Percentiles rank a stretch among this genome's conserved stretches.
phyloP scores from a whole-genome alignment of 805 yeast genomes.

The Limtongozyma cylindracea region DNA sequence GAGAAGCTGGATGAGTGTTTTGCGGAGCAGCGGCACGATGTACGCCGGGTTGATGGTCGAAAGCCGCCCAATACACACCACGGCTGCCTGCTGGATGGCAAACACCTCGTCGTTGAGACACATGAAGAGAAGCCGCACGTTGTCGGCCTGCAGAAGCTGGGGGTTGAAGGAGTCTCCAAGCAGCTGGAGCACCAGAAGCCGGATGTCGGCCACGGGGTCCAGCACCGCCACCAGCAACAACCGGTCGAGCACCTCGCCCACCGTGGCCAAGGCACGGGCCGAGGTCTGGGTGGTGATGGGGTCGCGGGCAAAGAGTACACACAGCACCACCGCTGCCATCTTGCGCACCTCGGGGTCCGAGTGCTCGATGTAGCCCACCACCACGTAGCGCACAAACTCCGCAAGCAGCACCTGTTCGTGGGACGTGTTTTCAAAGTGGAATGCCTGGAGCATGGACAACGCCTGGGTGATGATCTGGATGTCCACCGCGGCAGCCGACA shows the following conservation, averaged over 20 bases:
- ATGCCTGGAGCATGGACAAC: constrained; percentile 45
- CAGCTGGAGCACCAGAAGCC: constrained; percentile 54
- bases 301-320: constrained; percentile 50
- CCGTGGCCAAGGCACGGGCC: constrained; percentile 56
- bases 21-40: constrained; percentile 79
- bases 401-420: constrained; percentile 60
- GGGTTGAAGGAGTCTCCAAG: constrained; percentile 61
- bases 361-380: constrained; percentile 65
- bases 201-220: constrained; percentile 68
- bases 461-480: constrained; percentile 44
- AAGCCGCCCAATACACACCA: constrained; percentile 60
- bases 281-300: constrained; percentile 72
- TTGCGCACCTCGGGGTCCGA: constrained; percentile 57
- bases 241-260: constrained; percentile 63
- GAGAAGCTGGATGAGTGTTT: constrained; percentile 60
- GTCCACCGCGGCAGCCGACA: no score
- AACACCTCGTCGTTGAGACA: constrained; percentile 83
- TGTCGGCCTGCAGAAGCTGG: constrained; percentile 83
- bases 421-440: constrained; percentile 51
- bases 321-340: constrained; percentile 65
- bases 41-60: constrained; percentile 84
- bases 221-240: constrained; percentile 65
- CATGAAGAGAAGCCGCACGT: constrained; percentile 62
- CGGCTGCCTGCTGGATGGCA: constrained; percentile 54
- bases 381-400: constrained; percentile 71